A percentile compares a stretch with the other conserved stretches of the same genome.
These are phyloP conservation scores for Chenopodium formosanum DNA, from an alignment of 148 eudicot species.

Conservation along the genomic window DNA sequence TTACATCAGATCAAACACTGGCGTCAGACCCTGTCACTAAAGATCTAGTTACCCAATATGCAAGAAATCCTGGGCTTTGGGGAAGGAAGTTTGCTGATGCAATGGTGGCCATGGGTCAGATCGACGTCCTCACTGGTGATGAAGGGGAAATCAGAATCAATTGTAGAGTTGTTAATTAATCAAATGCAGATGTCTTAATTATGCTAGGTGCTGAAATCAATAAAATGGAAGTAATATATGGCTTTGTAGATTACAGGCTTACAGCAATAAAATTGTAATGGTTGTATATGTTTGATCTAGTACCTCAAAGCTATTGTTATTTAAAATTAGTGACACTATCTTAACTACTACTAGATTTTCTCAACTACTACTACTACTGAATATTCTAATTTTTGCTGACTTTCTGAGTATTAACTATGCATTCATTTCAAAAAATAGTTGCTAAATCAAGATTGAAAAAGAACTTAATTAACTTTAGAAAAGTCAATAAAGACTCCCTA, in stretches of 20 bases:
- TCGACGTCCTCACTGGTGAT: slow-evolving; percentile 58
- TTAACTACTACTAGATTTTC: slow-evolving; percentile 1
- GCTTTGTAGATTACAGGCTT: slow-evolving; percentile 12
- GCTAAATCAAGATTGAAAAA: background rate
- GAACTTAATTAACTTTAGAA: background rate
- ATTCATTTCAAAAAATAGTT: background rate
- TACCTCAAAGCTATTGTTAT: background rate
- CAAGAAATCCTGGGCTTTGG: slow-evolving; percentile 45
- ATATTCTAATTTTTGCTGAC: background rate
- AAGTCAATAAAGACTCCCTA: background rate
- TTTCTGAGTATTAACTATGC: background rate
- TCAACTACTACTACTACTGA: slow-evolving; percentile 4
- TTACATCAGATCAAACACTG: slow-evolving; percentile 70
- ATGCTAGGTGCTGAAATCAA: background rate
- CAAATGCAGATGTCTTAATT: background rate
- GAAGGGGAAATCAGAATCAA: slow-evolving; percentile 62
- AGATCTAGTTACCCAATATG: slow-evolving; percentile 47
- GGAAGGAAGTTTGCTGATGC: slow-evolving; percentile 56
- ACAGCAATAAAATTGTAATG: background rate
- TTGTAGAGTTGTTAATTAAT: slow-evolving; percentile 56
- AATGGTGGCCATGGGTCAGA: slow-evolving; percentile 75
- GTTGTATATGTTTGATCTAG: slow-evolving; percentile 7
- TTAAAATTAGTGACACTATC: background rate
- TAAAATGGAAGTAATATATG: slow-evolving; percentile 12
- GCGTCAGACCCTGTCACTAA: slow-evolving; percentile 35